Evolutionary conservation across 2,329 filamentous ascomycete genomes (phyloP).

Genomic region (Aspergillus neoniger): DNA sequence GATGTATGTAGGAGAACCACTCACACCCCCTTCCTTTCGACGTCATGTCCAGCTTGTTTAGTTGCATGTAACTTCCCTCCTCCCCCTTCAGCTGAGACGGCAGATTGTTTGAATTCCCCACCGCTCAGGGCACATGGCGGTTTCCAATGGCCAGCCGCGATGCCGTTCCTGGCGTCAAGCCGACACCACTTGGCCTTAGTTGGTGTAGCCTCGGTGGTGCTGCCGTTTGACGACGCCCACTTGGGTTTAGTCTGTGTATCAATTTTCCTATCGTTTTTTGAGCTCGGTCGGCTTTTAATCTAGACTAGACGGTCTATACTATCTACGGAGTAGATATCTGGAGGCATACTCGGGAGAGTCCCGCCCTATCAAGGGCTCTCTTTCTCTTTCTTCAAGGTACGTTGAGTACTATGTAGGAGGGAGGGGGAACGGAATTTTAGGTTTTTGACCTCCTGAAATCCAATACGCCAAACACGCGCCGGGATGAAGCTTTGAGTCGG

Average conservation of each 20-base stretch:
- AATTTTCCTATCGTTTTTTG: neutral
- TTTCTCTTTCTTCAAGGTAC: neutral
- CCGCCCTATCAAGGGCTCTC: too few relatives aligned
- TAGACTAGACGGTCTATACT: too few relatives aligned
- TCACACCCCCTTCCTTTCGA: conserved; percentile 2
- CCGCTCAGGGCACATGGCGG: conserved; percentile 19
- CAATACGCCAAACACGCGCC: neutral
- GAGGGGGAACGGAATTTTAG: too few relatives aligned
- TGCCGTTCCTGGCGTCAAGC: conserved; percentile 23
- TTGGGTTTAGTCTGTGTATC: neutral
- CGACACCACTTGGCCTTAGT: conserved; percentile 8
- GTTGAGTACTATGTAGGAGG: neutral
- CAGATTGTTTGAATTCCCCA: conserved; percentile 22
- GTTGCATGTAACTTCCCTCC: neutral
- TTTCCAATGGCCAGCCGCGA: conserved; percentile 20
- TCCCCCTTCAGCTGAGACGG: conserved; percentile 6
- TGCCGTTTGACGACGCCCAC: conserved; percentile 5
- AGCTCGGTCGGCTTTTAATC: neutral
- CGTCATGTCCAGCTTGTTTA: neutral
- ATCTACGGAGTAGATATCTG: neutral
- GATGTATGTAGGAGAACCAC: neutral
- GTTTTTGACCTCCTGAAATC: neutral
- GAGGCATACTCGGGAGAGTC: neutral
- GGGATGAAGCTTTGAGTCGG: neutral
- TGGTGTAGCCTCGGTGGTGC: conserved; percentile 9